Evolutionary conservation across 1,139 yeast genomes (phyloP).

Genomic region (Suhomyces taliae): DNA sequence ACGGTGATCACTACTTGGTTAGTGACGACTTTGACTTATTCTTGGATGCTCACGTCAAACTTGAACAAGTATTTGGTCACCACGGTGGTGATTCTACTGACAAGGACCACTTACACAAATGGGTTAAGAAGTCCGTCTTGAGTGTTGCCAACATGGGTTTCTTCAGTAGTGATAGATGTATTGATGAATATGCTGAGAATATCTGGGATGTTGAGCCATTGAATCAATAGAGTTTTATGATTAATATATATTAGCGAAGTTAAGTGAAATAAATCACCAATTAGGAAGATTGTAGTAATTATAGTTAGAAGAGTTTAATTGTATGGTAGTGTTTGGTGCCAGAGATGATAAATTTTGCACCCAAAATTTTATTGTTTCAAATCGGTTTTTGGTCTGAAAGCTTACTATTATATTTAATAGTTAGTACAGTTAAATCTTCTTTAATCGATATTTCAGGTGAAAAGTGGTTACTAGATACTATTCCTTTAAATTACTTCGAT

Average conservation of each 20-base stretch:
- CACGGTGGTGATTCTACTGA: conserved; percentile 43
- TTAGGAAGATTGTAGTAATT: too few relatives aligned
- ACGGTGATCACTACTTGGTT: conserved; percentile 86
- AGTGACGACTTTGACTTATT: conserved; percentile 87
- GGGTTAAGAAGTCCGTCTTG: conserved; percentile 75
- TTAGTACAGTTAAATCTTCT: too few relatives aligned
- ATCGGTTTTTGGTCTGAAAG: too few relatives aligned
- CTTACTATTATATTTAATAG: too few relatives aligned
- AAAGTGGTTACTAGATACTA: too few relatives aligned
- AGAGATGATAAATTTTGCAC: too few relatives aligned
- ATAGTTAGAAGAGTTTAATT: too few relatives aligned
- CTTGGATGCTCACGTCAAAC: conserved; percentile 73
- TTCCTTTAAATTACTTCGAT: too few relatives aligned
- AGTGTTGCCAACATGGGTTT: conserved; percentile 94
- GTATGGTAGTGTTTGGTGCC: too few relatives aligned
- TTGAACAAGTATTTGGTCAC: conserved; percentile 68
- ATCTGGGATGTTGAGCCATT: conserved; percentile 91
- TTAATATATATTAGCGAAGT: neutral
- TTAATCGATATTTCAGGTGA: too few relatives aligned
- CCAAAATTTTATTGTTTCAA: neutral
- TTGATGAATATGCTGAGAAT: conserved; percentile 88
- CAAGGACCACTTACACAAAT: conserved; percentile 57
- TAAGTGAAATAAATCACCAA: too few relatives aligned
- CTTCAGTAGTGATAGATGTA: conserved; percentile 88
- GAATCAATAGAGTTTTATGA: conserved; percentile 19